Evolutionary conservation across 768 basidiomycete species (phyloP).

Genomic region (Termitomyces sp.): DNA sequence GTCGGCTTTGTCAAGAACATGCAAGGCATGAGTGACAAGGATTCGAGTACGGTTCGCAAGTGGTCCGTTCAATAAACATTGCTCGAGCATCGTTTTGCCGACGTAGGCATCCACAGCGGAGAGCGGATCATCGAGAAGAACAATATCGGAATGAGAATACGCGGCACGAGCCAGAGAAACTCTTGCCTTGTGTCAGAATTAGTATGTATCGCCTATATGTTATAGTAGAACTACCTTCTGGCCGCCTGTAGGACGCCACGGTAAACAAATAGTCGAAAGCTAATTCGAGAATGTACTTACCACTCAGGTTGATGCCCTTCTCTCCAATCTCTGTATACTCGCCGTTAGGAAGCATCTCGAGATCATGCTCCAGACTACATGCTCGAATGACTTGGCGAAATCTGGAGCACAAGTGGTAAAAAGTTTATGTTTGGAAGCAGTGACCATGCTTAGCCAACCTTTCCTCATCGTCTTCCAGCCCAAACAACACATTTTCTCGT

Average conservation of each 20-base stretch:
- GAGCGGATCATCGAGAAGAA: constrained; percentile 79
- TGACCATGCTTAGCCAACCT: constrained; percentile 23
- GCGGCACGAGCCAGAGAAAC: constrained; percentile 76
- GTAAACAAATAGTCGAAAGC: neutral
- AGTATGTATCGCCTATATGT: neutral
- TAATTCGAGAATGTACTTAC: constrained; percentile 22
- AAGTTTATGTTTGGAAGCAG: neutral
- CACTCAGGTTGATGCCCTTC: constrained; percentile 69
- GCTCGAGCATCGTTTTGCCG: constrained; percentile 58
- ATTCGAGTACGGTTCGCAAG: constrained; percentile 52
- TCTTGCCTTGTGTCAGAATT: constrained; percentile 43
- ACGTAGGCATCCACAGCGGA: constrained; percentile 79
- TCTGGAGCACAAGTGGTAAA: constrained; percentile 22
- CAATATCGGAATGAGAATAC: constrained; percentile 69
- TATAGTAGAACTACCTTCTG: constrained; percentile 29
- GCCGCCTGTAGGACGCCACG: constrained; percentile 27
- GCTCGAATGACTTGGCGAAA: constrained; percentile 56
- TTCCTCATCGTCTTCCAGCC: constrained; percentile 56
- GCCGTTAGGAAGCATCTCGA: constrained; percentile 67
- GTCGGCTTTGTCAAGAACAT: constrained; percentile 54
- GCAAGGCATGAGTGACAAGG: constrained; percentile 58
- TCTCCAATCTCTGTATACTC: constrained; percentile 74
- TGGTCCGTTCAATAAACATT: constrained; percentile 54
- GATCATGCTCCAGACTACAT: constrained; percentile 68
- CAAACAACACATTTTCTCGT: constrained; percentile 74